Base-by-base conservation (phyloP, 768 basidiomycete genomes). In the Gyrodon lividus region DNA sequence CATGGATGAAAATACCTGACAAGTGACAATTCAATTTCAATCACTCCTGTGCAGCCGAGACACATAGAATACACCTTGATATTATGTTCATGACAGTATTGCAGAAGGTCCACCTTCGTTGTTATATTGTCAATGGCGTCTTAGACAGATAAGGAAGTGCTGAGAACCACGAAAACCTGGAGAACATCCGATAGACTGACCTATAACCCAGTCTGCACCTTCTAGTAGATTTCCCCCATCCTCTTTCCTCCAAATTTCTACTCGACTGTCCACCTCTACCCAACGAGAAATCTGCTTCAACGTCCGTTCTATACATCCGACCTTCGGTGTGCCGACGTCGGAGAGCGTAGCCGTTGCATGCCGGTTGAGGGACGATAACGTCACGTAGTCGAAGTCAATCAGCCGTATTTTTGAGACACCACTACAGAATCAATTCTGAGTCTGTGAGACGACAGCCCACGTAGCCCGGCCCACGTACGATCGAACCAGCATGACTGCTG, bases 81-180 rank as follows among this genome's bases (percentile, higher is more conserved):
- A 16, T 76, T 65, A 56, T 87, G 75, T 49, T 86, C 81, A 60
- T 89, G 81, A 61, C 96, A 99, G 68, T 95, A 87, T 51, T 89
- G 84, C 7, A 99, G 78, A 39, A 98, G 75, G 61, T 98, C 95
- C 10, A 97, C 92, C 67, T 99, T 98, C 0, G 96, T 96, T 42
- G 89, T 81, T 55, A 98, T 96, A 64, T 99, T 98, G 71, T 98
- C 96, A 52, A 98, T 99, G 5, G 94, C 94, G 69, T 99, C 96
- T 83, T 60, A 48, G n/a, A 8, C 22, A 47, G 44, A 56, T 28
- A 37, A 42, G 10, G 40, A 54, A 17, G 39, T 26, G 37, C 49
- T 52, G 35, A 63, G 34, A 10, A 35, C 20, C 38, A 48, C 16
- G 50, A 46, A 30, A 49, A 30, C 12, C 9, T 47, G 20, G 23